Percentiles rank a stretch among this genome's conserved stretches.
Conservation (phyloP, 176 grass and related monocot genomes). For the Bothriochloa decipiens region DNA sequence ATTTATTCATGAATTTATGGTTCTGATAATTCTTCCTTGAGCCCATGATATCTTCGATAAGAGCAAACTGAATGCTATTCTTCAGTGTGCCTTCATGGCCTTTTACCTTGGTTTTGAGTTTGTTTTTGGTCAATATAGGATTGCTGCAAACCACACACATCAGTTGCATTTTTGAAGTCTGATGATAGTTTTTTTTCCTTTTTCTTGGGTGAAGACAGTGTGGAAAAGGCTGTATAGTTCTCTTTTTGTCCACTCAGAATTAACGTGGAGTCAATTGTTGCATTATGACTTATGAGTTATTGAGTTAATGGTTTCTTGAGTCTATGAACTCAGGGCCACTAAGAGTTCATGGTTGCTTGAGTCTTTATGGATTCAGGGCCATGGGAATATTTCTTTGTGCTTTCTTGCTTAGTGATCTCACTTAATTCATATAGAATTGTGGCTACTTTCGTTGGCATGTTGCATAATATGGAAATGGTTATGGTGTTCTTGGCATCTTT, state of each 20-base stretch:
- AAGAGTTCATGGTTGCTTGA: background rate
- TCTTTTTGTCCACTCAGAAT: background rate
- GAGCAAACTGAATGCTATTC: background rate
- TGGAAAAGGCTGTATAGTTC: background rate
- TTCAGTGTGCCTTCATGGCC: background rate
- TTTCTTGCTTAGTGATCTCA: slow-evolving; percentile 3
- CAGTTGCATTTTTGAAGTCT: slow-evolving; percentile 12
- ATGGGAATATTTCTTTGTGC: background rate
- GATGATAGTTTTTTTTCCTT: background rate
- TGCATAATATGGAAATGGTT: background rate
- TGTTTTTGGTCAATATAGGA: background rate
- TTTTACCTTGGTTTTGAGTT: background rate
- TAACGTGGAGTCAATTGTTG: background rate
- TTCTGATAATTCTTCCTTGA: background rate
- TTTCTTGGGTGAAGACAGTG: slow-evolving; percentile 19
- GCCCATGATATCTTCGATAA: slow-evolving; percentile 4
- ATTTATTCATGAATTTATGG: slow-evolving; percentile 12
- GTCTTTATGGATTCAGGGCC: background rate
- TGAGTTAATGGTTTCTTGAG: background rate
- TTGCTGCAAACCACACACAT: background rate
- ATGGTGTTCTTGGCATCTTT: background rate
- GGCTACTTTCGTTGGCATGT: background rate
- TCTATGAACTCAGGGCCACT: background rate
- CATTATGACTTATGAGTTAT: no score
- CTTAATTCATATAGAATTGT: background rate